Evolutionary conservation across 2,329 filamentous ascomycete genomes (phyloP), one percentile per base, ranked within the genome.

Genomic region (Thelonectria olida): DNA sequence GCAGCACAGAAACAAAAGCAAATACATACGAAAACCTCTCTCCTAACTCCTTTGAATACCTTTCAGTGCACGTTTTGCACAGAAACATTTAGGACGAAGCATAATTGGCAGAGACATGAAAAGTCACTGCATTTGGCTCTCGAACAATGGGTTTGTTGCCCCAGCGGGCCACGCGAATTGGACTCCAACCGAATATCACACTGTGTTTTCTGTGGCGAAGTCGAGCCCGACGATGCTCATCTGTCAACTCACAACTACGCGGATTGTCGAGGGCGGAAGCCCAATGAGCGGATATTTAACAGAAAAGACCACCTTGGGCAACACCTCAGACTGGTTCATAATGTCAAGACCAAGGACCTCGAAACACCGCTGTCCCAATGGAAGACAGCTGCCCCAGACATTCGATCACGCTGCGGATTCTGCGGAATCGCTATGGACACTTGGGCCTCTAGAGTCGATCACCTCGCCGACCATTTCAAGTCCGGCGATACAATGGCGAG

Each of bases 101-200:
- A 80, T 55, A 76, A 79, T 56, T 81, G 79, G 79, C 77, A 79
- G 57, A 74, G 83, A 23, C 83, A 85, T 64, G 83, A 85, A 62
- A 79, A 77, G 38, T 73, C 77, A 64, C 77, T 76, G 66, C 83
- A 73, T 71, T 77, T 73, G 67, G 81, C 75, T 38, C 79, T 80
- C 2, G 78, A 75, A 73, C 74, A 64, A 44, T 85, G 73, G 83
- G 78, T 75, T 65, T 84, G 74, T 49, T 73, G 71, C 6, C 77
- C 74, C 1, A 12, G 54, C 1, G 75, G 75, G 61, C 65, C 71
- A 4, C 65, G 54, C 1, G 13, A 23, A 4, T 4, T 36, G 5
- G 78, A 81, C 4, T 72, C 80, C 3, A 76, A 82, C 20, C 75
- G 79, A 15, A 74, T 80, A 4, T 78, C 79, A 7, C 79, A 62